A percentile compares a stretch with the other conserved stretches of the same genome.
Conservation (phyloP, 2,329 filamentous ascomycete genomes). For the Pestalotiopsis sp. region DNA sequence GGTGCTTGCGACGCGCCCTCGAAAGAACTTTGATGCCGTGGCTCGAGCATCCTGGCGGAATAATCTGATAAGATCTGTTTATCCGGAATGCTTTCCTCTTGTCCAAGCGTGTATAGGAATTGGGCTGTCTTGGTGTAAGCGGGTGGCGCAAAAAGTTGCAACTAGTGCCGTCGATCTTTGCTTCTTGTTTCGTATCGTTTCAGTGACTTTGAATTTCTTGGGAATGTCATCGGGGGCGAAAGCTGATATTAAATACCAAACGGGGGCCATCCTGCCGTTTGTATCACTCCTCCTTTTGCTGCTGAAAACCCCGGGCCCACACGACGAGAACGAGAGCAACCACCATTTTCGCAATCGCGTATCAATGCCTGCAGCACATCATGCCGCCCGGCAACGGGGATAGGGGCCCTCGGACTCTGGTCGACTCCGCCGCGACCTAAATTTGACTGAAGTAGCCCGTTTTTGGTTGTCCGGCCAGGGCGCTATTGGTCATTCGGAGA, state of each 20-base stretch:
- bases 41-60: conserved; percentile 2
- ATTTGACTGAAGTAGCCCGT: not conserved
- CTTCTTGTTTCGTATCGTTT: not conserved
- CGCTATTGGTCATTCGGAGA: conserved; percentile 1
- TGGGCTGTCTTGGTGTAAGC: not conserved
- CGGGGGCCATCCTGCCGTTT: not conserved
- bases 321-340: not conserved
- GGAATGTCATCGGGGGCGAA: not conserved
- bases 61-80: not conserved
- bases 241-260: not conserved
- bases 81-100: not conserved
- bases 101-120: not conserved
- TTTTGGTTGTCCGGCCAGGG: not conserved
- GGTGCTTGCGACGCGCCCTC: conserved; percentile 19
- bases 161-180: not conserved
- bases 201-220: not conserved
- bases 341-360: no score
- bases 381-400: not conserved
- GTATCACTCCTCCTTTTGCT: not conserved
- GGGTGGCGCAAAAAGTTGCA: not conserved
- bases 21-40: conserved; percentile 5
- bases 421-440: conserved; percentile 2
- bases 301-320: not conserved
- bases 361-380: conserved; percentile 9
- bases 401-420: conserved; percentile 2